These are phyloP conservation scores for Lachancea kluyveri DNA, from an alignment of 805 yeast genomes.

Conservation along the genomic window DNA sequence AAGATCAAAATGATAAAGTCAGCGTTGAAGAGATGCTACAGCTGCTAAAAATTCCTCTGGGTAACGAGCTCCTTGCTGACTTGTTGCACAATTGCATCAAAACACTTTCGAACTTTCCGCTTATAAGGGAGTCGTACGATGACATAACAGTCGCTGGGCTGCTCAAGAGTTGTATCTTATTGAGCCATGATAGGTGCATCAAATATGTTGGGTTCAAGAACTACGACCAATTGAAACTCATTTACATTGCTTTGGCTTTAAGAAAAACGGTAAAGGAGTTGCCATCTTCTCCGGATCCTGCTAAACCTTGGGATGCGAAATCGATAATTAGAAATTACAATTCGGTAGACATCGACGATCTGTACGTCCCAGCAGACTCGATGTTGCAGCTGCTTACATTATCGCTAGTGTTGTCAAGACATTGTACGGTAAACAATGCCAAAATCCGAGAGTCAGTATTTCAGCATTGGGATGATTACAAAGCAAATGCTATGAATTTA, in stretches of 20 bases:
- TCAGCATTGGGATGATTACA: constrained; percentile 36
- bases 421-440: constrained; percentile 33
- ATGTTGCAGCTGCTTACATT: constrained; percentile 44
- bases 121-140: constrained; percentile 32
- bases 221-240: constrained; percentile 37
- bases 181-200: constrained; percentile 39
- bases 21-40: constrained; percentile 23
- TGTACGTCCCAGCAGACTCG: constrained; percentile 36
- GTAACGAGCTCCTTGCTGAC: constrained; percentile 26
- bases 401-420: constrained; percentile 38
- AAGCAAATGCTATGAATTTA: constrained; percentile 38
- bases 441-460: constrained; percentile 18
- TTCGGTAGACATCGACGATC: constrained; percentile 33
- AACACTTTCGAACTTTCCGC: constrained; percentile 45
- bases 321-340: constrained; percentile 37
- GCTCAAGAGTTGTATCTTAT: constrained; percentile 37
- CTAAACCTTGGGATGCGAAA: constrained; percentile 12
- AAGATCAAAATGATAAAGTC: constrained; percentile 21
- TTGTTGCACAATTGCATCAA: constrained; percentile 37
- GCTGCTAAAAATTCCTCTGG: constrained; percentile 34
- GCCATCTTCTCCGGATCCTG: constrained; percentile 8
- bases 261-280: constrained; percentile 13
- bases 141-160: constrained; percentile 35
- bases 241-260: constrained; percentile 42
- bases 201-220: constrained; percentile 31